Base-by-base conservation (phyloP, 805 yeast species). In the Metschnikowia colocasiae region DNA sequence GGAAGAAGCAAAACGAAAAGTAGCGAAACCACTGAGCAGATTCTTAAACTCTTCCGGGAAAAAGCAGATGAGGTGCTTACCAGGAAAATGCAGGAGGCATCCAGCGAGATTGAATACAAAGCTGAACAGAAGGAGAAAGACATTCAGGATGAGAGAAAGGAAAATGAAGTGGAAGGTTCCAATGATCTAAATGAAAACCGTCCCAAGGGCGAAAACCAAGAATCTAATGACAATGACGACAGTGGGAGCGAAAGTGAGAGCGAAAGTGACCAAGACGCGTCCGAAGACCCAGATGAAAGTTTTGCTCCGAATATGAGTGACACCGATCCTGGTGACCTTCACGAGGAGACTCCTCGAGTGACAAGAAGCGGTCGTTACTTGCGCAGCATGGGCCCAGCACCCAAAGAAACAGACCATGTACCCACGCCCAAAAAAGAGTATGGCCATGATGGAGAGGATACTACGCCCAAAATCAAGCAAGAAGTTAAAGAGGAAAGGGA, bases 321-420 rank as follows among this genome's bases (percentile, higher is more conserved):
- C 16, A 7, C 7, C 6, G 25, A 27, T n/a, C 6, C 19, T 19
- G 19, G 12, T 19, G 30, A 15, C 3, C 26, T n/a, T 9, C 6
- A 13, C 26, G 9, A 19, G 20, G 23, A 31, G 18, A 23, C 20
- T 2, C 30, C 43, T 6, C 43, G 33, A 13, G 33, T 20, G 16
- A 16, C 30, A 13, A 40, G 43, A 31, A 40, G 43, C 20, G 36
- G 43, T 4, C 37, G 36, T n/a, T 31, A 31, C 15, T 31, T 40
- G 16, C 43, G 43, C 29, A 40, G 43, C 26, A 40, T 40, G 43
- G 43, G 43, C 15, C 43, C 43, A 22, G 43, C 23, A 8, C 43
- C 43, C 10, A 19, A 15, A 6, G 43, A 40, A 32, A 13, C 22
- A 6, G 16, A 16, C 22, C 43, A 40, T 23, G 26, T 40, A 13